phyloP scores from a whole-genome alignment of 2,329 filamentous ascomycete species.

The Endothia cerciana region DNA sequence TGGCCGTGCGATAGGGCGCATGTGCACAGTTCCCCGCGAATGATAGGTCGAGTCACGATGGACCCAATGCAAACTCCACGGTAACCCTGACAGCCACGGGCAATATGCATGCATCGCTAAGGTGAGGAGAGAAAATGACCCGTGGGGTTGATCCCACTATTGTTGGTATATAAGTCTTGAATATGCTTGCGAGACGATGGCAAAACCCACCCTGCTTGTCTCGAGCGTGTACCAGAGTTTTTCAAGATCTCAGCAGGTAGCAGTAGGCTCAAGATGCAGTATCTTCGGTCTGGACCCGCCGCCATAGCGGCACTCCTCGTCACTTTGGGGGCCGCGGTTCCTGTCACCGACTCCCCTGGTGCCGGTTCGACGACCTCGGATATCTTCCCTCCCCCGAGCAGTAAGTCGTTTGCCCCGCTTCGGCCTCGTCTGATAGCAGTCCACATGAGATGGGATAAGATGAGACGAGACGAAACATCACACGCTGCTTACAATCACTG shows the following conservation, averaged over 20 bases:
- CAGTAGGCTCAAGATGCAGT: slow-evolving; percentile 14
- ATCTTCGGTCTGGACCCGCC: not conserved
- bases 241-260: not conserved
- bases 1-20: not conserved
- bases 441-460: not conserved
- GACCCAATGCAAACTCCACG: not conserved
- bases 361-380: slow-evolving; percentile 30
- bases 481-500: not conserved
- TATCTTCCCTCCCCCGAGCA: slow-evolving; percentile 31
- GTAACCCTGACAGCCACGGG: not conserved
- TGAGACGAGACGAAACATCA: not conserved
- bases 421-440: not conserved
- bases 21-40: not conserved
- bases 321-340: slow-evolving; percentile 11
- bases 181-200: not conserved
- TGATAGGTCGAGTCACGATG: slow-evolving; percentile 2
- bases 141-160: not conserved
- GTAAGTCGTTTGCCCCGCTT: slow-evolving; percentile 25
- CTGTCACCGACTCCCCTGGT: slow-evolving; percentile 20
- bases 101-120: not conserved
- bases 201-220: not conserved
- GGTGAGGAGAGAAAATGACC: not conserved
- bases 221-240: not conserved
- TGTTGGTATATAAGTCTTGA: not conserved
- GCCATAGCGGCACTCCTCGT: slow-evolving; percentile 4